Conservation (phyloP, 202 grass and related monocot genomes). For the Brachypodium distachyon region DNA sequence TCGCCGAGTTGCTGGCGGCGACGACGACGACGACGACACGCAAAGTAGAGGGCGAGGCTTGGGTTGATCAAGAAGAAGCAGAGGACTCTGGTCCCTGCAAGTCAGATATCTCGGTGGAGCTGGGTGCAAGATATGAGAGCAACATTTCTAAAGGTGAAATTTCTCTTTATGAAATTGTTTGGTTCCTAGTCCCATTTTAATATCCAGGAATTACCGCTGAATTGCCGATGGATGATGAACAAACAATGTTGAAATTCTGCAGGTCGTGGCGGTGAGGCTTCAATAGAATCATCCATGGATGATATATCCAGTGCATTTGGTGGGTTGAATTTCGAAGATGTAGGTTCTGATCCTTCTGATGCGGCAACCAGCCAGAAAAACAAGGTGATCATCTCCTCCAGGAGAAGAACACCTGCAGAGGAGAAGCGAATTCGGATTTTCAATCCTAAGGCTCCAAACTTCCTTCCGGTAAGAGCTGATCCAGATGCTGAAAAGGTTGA, state of each 20-base stretch:
- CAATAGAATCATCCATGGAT: conserved; percentile 26
- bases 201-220: neutral
- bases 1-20: neutral
- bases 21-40: neutral
- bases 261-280: neutral
- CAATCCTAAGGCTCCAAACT: conserved; percentile 53
- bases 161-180: neutral
- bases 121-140: neutral
- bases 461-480: conserved; percentile 46
- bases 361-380: conserved; percentile 25
- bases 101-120: conserved; percentile 31
- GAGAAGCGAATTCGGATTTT: conserved; percentile 33
- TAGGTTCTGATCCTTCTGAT: conserved; percentile 1
- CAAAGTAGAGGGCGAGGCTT: neutral
- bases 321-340: conserved; percentile 36
- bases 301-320: conserved; percentile 35
- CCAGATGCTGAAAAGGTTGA: conserved; percentile 57
- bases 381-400: conserved; percentile 24
- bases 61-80: neutral
- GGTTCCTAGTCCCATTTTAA: neutral
- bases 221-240: neutral
- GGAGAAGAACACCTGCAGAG: conserved; percentile 16
- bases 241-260: neutral
- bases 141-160: conserved; percentile 12
- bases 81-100: conserved; percentile 20